Evolutionary conservation across 371 early-diverging fungal species (phyloP), one percentile per base, ranked within the genome.

Genomic region (Chytridium lagenaria): DNA sequence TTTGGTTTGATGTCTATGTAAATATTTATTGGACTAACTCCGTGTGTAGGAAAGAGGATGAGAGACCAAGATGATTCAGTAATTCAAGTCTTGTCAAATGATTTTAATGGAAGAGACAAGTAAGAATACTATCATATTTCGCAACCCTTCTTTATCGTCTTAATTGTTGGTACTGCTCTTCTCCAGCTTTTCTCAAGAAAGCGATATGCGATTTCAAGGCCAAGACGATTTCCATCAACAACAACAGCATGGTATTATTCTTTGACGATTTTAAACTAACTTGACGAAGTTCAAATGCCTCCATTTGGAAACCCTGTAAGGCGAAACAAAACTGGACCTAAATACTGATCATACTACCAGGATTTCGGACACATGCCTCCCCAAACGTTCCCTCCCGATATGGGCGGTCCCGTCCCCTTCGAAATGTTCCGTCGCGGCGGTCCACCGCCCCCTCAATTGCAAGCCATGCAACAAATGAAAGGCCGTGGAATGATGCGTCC

Each of bases 51-150:
- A 31, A 77, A 77, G 51, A 5, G 77, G 33, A 28, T 66, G 59
- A 63, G 77, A 12, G 77, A 74, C 0, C 74, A 70, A 68, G 77
- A 77, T 59, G 77, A 77, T 26, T 57, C 77, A 1, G 68, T 57
- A 2, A 77, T 77, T 31, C 70, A 73, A 67, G 67, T 77, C 3
- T 33, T 31, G 12, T 19, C 31, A 5, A 34, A 15, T 16, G 63
- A 30, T 5, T 31, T 12, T 15, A 30, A 63, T 15, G 63, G 63
- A 55, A 55, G 55, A 55, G 55, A 55, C 26, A 55, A 15, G 55
- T 7, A 19, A 19, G 7, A 44, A 12, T 44, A 19, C 44, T 44
- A 12, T 12, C 44, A 44, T 12, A 19, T 12, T 44, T 19, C 44
- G 44, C 19, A 19, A 44, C 44, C 12, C 19, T 44, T 44, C 7